Evolutionary conservation across 179 eudicot species (phyloP), one percentile per base, ranked within the genome.

Genomic region (Pouteria campechiana): DNA sequence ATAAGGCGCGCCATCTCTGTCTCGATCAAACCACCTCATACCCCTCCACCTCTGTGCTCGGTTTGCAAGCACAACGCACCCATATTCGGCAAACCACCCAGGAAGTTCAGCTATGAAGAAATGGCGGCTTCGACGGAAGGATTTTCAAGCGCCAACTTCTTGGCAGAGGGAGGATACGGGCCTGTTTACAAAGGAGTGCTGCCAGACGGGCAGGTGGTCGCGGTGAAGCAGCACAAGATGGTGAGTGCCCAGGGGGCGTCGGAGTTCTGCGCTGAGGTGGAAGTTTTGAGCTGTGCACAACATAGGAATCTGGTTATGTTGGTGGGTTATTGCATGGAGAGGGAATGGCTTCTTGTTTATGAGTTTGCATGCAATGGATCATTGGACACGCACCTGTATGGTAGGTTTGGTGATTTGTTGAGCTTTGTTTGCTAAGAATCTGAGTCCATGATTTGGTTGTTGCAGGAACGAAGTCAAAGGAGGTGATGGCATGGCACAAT

Each of bases 281-380:
- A 54, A 44, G 59, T 44, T 13, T 18, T 44, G 51, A 54, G 48
- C 33, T 54, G 59, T 24, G 51, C 59, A 8, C 59, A 54, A 11
- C 59, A 54, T 23, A 54, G 29, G 17, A 54, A 54, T 35, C 32
- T 54, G 29, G 59, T 54, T 6, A 54, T 54, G 50, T 27, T 54
- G 51, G 50, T 36, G 17, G 51, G 59, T 28, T 54, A 54, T 11
- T 54, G 59, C 51, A 54, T 33, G 44, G 51, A 44, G 32, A 36
- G 7, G 4, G 44, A 54, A 13, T 44, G 59, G 50, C 31, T 54
- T 5, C 59, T 54, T 44, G 59, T 54, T 35, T 54, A 54, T 27
- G 59, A 54, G 44, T 54, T 35, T 35, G 59, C 44, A 43, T 54
- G 59, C 27, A 35, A 54, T 44, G 51, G 51, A 18, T 54, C 51